Evolutionary conservation across 75 land plant genomes (phyloP), one percentile per base, ranked within the genome.

Genomic region (Cunninghamia lanceolata): DNA sequence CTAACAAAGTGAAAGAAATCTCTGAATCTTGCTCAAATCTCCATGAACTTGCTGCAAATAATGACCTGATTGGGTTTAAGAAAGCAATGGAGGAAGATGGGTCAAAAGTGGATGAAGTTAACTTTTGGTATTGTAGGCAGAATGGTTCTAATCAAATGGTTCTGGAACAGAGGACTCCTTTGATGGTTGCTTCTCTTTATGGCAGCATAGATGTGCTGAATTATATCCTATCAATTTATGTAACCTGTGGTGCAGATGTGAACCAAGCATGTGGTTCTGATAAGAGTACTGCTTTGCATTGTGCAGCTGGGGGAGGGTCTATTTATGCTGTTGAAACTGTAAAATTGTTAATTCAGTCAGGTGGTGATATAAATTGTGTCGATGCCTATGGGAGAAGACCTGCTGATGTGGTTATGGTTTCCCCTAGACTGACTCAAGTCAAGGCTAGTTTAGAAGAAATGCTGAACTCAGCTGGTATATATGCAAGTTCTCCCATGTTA

Each of bases 281-380:
- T 52, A 86, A 87, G 54, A 85, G 82, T 84, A 95, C 96, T 87
- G 96, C 96, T 10, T 91, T 95, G 79, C 97, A 94, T 83, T 96
- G 98, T 86, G 98, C 98, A 45, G 94, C 98, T 10, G 94, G 92
- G 28, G 92, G 95, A 71, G 96, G 96, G 7, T 93, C 98, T 7
- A 39, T 46, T 40, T 11, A 34, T 32, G 82, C 85, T 3, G 63
- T 87, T 73, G 95, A 93, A 45, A 87, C 88, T 76, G 96, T 96
- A 43, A 90, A 86, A 82, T 63, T 94, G 81, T 89, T 96, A 43
- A 88, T 96, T 47, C 71, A 86, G 13, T 88, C 93, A 36, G 96
- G 96, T 35, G 96, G 94, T 50, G 94, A 96, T 86, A 83, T 88
- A 35, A 88, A 66, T 68, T 30, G 40, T 25, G 39, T 86, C 25